Conservation (phyloP, 192 early-diverging fungal genomes). For the Linnemannia zychae region DNA sequence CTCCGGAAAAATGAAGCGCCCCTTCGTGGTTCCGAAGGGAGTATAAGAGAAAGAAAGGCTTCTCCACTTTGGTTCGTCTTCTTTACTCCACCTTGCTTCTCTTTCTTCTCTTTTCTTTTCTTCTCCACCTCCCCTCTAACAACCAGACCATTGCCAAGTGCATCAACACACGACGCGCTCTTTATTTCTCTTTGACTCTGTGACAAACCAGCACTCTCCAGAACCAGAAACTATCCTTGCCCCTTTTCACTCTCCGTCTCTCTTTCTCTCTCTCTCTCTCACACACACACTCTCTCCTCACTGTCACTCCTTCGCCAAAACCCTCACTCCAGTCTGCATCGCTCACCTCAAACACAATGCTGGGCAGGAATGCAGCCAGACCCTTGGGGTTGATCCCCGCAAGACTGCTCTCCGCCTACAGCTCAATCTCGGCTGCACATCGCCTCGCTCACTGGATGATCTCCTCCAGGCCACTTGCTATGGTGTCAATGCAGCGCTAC, state of each 20-base stretch:
- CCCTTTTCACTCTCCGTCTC: background rate
- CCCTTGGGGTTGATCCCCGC: conserved; percentile 44
- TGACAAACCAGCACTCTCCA: too few species aligned
- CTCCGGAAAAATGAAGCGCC: background rate
- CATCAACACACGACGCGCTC: too few species aligned
- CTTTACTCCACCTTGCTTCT: background rate
- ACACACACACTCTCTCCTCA: background rate
- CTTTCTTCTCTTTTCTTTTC: background rate
- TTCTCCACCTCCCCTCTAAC: background rate
- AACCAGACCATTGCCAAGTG: too few species aligned
- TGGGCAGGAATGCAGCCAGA: conserved; percentile 43
- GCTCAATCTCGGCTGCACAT: conserved; percentile 12
- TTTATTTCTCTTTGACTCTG: too few species aligned
- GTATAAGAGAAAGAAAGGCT: background rate
- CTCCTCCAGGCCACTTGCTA: conserved; percentile 17
- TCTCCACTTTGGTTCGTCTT: background rate
- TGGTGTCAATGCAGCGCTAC: conserved; percentile 40
- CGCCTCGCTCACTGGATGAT: conserved; percentile 31
- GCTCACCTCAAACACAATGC: conserved; percentile 20
- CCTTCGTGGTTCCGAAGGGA: too few species aligned
- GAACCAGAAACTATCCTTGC: background rate
- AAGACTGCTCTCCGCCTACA: conserved; percentile 35
- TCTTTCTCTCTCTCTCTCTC: background rate
- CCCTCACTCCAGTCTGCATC: background rate
- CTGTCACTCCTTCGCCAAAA: background rate